Conservation (phyloP, 257 asterid genomes). For the Solanum tarapatanum region DNA sequence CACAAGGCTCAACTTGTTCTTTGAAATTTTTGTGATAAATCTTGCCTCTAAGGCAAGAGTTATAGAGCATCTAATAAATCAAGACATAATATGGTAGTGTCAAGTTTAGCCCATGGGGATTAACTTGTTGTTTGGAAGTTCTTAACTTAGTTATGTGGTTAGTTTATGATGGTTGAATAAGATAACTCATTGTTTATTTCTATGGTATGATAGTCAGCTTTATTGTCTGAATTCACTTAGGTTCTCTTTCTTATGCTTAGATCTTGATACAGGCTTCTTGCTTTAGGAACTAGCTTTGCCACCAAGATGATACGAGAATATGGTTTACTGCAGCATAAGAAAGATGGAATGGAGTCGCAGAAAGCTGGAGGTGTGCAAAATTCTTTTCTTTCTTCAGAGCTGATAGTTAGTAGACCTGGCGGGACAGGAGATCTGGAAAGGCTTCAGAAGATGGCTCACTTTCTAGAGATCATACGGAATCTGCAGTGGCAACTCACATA, state of each 20-base stretch:
- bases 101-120: background rate
- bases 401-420: slow-evolving; percentile 28
- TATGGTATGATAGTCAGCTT: slow-evolving; percentile 7
- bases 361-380: slow-evolving; percentile 22
- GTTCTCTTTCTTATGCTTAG: slow-evolving; percentile 6
- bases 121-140: background rate
- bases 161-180: background rate
- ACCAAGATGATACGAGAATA: slow-evolving; percentile 57
- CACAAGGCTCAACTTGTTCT: background rate
- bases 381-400: slow-evolving; percentile 18
- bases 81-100: background rate
- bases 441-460: slow-evolving; percentile 65
- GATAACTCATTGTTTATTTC: background rate
- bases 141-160: background rate
- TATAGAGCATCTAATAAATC: background rate
- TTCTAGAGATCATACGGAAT: slow-evolving; percentile 59
- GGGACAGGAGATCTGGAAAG: slow-evolving; percentile 31
- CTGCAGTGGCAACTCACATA: slow-evolving; percentile 58
- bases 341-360: slow-evolving; percentile 30
- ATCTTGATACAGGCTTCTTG: slow-evolving; percentile 78
- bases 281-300: slow-evolving; percentile 67
- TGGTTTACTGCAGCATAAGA: slow-evolving; percentile 60
- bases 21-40: background rate
- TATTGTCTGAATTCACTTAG: slow-evolving; percentile 1
- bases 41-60: background rate